These are phyloP conservation scores for Thelonectria olida DNA, from an alignment of 2,329 filamentous ascomycete genomes.

Conservation along the genomic window DNA sequence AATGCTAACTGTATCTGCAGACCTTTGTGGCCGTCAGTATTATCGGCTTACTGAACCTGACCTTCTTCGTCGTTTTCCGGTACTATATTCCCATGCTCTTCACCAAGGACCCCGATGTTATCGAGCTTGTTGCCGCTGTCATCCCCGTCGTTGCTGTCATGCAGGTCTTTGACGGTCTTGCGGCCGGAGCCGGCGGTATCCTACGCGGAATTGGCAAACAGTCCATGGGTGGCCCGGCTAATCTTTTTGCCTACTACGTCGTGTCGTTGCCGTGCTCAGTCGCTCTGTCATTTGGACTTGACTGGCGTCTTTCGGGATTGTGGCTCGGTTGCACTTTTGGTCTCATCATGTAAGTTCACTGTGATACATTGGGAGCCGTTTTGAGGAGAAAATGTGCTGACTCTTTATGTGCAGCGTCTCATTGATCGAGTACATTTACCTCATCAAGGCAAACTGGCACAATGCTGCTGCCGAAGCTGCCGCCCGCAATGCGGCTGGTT, in stretches of 20 bases:
- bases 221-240: conserved; percentile 88
- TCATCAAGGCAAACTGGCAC: conserved; percentile 63
- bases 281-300: conserved; percentile 77
- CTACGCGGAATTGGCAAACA: conserved; percentile 89
- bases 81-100: conserved; percentile 81
- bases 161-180: conserved; percentile 87
- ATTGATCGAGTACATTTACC: conserved; percentile 63
- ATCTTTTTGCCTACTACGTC: conserved; percentile 85
- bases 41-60: conserved; percentile 83
- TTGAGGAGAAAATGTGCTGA: too few relatives aligned
- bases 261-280: conserved; percentile 88
- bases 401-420: conserved; percentile 53
- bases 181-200: conserved; percentile 83
- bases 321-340: conserved; percentile 84
- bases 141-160: conserved; percentile 87
- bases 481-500: conserved; percentile 58
- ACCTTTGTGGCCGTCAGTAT: conserved; percentile 71
- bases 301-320: conserved; percentile 81
- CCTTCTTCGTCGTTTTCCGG: conserved; percentile 73
- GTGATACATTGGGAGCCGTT: not conserved
- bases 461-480: conserved; percentile 63
- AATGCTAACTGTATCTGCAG: conserved; percentile 34
- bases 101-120: conserved; percentile 77
- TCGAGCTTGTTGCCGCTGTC: conserved; percentile 72
- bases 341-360: conserved; percentile 65